These are phyloP conservation scores for Thelonectria discophora DNA, from an alignment of 2,329 filamentous ascomycete species.

Conservation along the genomic window DNA sequence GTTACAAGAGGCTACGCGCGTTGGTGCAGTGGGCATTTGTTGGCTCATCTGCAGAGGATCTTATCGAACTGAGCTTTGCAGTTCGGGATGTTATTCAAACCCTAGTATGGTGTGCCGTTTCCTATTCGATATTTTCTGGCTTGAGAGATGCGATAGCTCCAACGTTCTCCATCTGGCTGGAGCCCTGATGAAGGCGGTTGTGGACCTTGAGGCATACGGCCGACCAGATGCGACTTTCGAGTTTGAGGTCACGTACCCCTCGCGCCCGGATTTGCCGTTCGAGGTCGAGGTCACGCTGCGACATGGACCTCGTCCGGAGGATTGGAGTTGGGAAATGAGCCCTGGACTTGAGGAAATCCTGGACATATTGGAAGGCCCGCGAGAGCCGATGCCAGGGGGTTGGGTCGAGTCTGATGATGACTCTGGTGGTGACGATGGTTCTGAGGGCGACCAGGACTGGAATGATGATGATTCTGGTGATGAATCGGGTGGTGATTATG, in stretches of 20 bases:
- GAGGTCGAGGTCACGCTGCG: not conserved
- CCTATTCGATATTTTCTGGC: no score
- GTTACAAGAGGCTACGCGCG: no score
- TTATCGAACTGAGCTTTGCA: not conserved
- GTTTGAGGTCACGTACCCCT: no score
- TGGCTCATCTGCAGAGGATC: not conserved
- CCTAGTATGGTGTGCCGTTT: not conserved
- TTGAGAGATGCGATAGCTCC: no score
- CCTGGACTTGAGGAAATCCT: slow-evolving; percentile 3
- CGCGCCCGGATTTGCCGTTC: not conserved
- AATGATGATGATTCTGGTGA: no score
- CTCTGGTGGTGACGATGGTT: not conserved
- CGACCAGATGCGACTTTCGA: not conserved
- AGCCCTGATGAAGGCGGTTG: slow-evolving; percentile 10
- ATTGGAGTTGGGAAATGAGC: slow-evolving; percentile 14
- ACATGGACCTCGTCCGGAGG: slow-evolving; percentile 7
- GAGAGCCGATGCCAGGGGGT: slow-evolving; percentile 14
- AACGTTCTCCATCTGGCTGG: slow-evolving; percentile 19
- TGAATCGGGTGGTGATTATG: no score
- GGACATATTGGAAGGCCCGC: slow-evolving; percentile 1
- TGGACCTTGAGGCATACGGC: slow-evolving; percentile 18
- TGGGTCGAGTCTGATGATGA: slow-evolving; percentile 4
- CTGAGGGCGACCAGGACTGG: no score
- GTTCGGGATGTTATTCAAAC: not conserved
- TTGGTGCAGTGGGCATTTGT: not conserved